A percentile compares a stretch with the other conserved stretches of the same genome.
These are phyloP conservation scores for Cryptosporidium felis DNA, from an alignment of 169 alveolate genomes.

Conservation along the genomic window DNA sequence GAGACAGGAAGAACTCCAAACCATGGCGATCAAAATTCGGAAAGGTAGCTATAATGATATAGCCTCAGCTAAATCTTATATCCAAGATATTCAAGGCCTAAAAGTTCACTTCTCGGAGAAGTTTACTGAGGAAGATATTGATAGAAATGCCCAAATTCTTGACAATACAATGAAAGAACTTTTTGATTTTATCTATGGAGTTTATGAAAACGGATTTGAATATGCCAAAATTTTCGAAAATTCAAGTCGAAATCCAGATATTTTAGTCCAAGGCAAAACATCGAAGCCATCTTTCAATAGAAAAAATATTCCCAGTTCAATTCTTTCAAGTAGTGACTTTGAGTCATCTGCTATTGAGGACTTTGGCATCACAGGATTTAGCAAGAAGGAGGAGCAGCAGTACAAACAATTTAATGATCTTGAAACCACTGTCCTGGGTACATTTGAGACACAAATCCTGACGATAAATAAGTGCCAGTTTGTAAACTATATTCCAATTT, in stretches of 20 bases:
- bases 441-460: constrained; percentile 47
- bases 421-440: not conserved
- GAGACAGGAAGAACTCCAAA: constrained; percentile 68
- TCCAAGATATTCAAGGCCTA: not conserved
- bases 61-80: constrained; percentile 15
- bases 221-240: not conserved
- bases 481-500: constrained; percentile 41
- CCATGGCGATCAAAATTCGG: constrained; percentile 14
- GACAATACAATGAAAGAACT: constrained; percentile 1
- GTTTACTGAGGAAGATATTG: constrained; percentile 61
- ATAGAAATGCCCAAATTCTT: constrained; percentile 49
- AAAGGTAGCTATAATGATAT: constrained; percentile 42
- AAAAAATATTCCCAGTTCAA: not conserved
- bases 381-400: constrained; percentile 34
- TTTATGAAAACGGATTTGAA: constrained; percentile 30
- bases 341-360: constrained; percentile 66
- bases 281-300: constrained; percentile 10
- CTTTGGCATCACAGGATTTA: not conserved
- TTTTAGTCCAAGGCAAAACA: not conserved
- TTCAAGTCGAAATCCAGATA: not conserved
- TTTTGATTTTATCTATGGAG: constrained; percentile 39
- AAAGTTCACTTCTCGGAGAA: constrained; percentile 11
- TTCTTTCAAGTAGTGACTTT: constrained; percentile 54
- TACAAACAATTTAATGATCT: constrained; percentile 52
- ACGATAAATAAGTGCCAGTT: constrained; percentile 28